These are phyloP conservation scores for Periconia sp. DNA, from an alignment of 2,329 filamentous ascomycete species.

Conservation along the genomic window DNA sequence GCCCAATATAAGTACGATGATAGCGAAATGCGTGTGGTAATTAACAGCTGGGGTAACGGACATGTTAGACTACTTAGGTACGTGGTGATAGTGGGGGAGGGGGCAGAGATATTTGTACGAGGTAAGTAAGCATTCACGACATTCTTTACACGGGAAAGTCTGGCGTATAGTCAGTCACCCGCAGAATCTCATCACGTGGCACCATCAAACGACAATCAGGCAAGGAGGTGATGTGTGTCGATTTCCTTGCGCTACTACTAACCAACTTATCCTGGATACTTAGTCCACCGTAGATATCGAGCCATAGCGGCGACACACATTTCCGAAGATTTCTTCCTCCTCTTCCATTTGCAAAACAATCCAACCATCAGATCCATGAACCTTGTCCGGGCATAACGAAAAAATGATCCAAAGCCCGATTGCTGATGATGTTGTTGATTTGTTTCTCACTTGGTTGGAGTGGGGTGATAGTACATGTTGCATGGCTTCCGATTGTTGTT, in stretches of 20 bases:
- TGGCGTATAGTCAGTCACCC: too few relatives aligned
- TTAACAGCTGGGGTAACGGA: too few relatives aligned
- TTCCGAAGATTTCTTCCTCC: background rate
- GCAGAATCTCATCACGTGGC: background rate
- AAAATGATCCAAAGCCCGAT: background rate
- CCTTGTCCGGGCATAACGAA: background rate
- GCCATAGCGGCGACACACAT: constrained; percentile 1
- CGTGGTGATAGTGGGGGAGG: too few relatives aligned
- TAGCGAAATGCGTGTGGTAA: too few relatives aligned
- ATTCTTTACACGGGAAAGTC: too few relatives aligned
- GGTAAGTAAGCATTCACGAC: too few relatives aligned
- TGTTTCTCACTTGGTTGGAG: constrained; percentile 1
- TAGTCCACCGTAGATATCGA: background rate
- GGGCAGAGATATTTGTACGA: too few relatives aligned
- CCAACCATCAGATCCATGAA: background rate
- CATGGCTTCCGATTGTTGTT: background rate
- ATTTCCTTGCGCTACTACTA: constrained; percentile 8
- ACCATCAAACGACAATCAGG: background rate
- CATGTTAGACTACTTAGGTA: too few relatives aligned
- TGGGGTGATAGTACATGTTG: constrained; percentile 9
- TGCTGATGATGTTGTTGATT: background rate
- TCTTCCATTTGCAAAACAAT: background rate
- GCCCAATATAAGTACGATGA: too few relatives aligned
- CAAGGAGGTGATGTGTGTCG: constrained; percentile 1
- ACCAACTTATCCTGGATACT: background rate